Base-by-base conservation (phyloP, 345 rosid species). In the Anastatica hierochuntica region DNA sequence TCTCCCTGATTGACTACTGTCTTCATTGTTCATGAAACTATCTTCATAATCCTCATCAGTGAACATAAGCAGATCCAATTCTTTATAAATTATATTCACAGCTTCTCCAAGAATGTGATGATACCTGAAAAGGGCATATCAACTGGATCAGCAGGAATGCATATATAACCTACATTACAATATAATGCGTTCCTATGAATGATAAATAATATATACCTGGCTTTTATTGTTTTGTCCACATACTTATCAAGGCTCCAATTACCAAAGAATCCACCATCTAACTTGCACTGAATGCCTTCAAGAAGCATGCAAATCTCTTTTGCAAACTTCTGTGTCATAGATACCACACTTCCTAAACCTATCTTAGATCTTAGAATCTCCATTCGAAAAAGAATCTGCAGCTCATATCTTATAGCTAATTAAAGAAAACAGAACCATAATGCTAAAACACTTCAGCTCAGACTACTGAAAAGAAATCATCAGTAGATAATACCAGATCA, bases 321-420 rank as follows among this genome's bases (percentile, higher is more conserved):
- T 16, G 81, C 82, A 63, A 85, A 85, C 71, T 82, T 92, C 62
- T 76, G 82, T 50, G 72, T 84, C 60, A 43, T 40, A 39, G 76
- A 58, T 58, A 79, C 82, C 61, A 60, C 74, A 43, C 72, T 54
- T 53, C 66, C 66, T 44, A 54, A 53, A 65, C 88, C 77, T 46
- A 81, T 56, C 62, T 83, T 78, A 39, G 79, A 83, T 51, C 74
- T 92, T 57, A 92, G 71, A 58, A 88, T 92, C 71, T 85, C 98
- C 96, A 92, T 79, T 7, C 98, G 84, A 52, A 88, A 83, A 58
- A 92, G 75, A 60, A 92, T 85, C 73, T 92, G 96, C 66, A 85
- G 49, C 78, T 92, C 98, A 43, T 75, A 85, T 63, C 98, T 90
- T 65, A 27, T 57, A 60, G 63, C 38, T 31, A 31, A 60, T 78